Evolutionary conservation across 495 filamentous ascomycete species (phyloP).

Genomic region (Mytilinidion resinicola): DNA sequence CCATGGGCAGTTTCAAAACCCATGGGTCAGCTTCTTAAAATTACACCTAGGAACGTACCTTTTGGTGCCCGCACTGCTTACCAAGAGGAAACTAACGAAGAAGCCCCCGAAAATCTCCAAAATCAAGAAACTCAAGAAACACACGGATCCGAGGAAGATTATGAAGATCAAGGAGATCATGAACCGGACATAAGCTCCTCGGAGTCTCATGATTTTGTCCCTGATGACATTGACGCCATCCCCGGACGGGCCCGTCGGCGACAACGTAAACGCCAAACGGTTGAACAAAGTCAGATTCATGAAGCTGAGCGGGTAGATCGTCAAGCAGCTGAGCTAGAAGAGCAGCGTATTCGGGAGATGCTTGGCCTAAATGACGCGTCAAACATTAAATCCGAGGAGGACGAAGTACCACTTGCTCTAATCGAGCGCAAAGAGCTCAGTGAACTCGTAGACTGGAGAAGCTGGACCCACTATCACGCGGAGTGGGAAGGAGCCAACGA

Average conservation of each 20-base stretch:
- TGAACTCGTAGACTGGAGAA: constrained; percentile 48
- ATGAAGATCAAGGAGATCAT: background rate
- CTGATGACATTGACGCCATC: constrained; percentile 9
- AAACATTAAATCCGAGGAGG: background rate
- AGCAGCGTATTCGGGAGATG: constrained; percentile 50
- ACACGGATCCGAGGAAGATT: background rate
- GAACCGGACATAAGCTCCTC: background rate
- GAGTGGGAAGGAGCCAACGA: constrained; percentile 15
- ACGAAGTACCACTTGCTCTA: background rate
- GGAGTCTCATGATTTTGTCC: background rate
- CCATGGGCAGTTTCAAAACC: background rate
- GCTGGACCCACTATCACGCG: constrained; percentile 20
- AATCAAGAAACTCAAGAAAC: background rate
- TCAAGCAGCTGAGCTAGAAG: constrained; percentile 47
- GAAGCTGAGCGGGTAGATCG: constrained; percentile 52
- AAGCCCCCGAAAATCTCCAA: background rate
- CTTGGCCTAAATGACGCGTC: constrained; percentile 31
- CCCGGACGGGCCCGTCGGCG: background rate
- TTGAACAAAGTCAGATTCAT: constrained; percentile 41
- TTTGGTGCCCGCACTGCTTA: background rate
- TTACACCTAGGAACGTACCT: background rate
- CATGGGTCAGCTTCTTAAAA: background rate
- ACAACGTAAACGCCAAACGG: background rate
- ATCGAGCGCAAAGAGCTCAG: constrained; percentile 32
- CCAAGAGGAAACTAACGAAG: background rate